These are phyloP conservation scores for Chytriomyces sp. DNA, from an alignment of 192 early-diverging fungal species.

Conservation along the genomic window DNA sequence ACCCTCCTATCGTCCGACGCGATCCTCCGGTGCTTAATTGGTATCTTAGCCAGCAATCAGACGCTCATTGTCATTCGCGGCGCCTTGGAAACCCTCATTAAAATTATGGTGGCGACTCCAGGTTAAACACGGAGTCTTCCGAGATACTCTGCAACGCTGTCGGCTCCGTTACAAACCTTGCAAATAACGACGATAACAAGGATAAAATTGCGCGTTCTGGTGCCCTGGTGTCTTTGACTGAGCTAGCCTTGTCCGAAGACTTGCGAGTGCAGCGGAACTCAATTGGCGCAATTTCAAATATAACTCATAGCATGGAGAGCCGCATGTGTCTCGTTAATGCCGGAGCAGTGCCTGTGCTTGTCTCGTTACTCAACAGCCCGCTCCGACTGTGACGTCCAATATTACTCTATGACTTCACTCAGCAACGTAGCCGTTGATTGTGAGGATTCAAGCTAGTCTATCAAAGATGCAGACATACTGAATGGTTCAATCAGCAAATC, in stretches of 20 bases:
- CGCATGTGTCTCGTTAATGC: conserved; percentile 78
- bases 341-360: conserved; percentile 80
- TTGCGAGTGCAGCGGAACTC: conserved; percentile 86
- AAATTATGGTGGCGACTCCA: conserved; percentile 67
- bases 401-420: conserved; percentile 87
- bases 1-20: conserved; percentile 51
- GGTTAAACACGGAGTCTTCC: conserved; percentile 30
- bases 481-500: not conserved
- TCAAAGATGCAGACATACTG: too few species aligned
- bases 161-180: conserved; percentile 91
- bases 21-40: not conserved
- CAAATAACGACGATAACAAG: conserved; percentile 86
- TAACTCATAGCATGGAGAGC: conserved; percentile 81
- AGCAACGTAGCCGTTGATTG: conserved; percentile 87
- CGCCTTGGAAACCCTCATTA: conserved; percentile 80
- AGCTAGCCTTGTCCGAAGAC: conserved; percentile 77
- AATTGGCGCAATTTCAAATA: conserved; percentile 86
- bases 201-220: conserved; percentile 83
- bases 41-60: conserved; percentile 74
- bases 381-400: conserved; percentile 87
- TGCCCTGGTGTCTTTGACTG: conserved; percentile 72
- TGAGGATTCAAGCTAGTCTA: too few species aligned
- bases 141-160: conserved; percentile 93
- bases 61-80: conserved; percentile 81
- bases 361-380: conserved; percentile 70